Conservation (phyloP, 129 eudicot species). For the Erigeron canadensis region DNA sequence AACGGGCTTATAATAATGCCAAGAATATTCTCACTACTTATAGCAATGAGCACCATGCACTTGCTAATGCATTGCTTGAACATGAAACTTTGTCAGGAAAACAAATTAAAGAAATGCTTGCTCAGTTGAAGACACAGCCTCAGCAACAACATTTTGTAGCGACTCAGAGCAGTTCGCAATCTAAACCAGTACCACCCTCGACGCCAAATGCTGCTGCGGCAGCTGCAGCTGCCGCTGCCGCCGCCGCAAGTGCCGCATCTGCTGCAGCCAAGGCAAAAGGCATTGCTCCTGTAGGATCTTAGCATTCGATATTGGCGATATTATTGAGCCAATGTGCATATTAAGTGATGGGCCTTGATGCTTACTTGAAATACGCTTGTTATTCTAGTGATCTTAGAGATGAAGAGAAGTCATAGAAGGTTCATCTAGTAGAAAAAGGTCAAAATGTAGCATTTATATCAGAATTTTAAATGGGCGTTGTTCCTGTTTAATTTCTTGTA, state of each 20-base stretch:
- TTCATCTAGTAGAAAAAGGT: conserved; percentile 2
- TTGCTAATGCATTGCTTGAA: conserved; percentile 85
- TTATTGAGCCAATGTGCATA: conserved; percentile 32
- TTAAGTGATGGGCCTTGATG: conserved; percentile 7
- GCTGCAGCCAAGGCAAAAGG: conserved; percentile 84
- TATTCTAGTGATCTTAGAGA: conserved; percentile 25
- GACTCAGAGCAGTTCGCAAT: conserved; percentile 39
- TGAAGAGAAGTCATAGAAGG: conserved; percentile 22
- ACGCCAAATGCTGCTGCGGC: conserved; percentile 53
- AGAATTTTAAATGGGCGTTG: conserved; percentile 3
- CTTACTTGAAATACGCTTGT: conserved; percentile 7
- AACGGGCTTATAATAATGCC: conserved; percentile 72
- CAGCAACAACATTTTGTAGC: conserved; percentile 39
- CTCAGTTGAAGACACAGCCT: conserved; percentile 38
- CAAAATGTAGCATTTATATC: conserved; percentile 24
- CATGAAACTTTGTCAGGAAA: conserved; percentile 73
- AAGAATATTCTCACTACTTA: conserved; percentile 60
- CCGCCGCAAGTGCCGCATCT: conserved; percentile 56
- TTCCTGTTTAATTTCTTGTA: conserved; percentile 10
- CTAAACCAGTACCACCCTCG: conserved; percentile 45
- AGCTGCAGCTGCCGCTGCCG: conserved; percentile 42
- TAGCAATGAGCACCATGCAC: conserved; percentile 68
- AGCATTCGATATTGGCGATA: conserved; percentile 32
- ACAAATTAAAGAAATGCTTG: conserved; percentile 74
- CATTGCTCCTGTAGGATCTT: conserved; percentile 80